Evolutionary conservation across 345 rosid species (phyloP), one percentile per base, ranked within the genome.

Genomic region (Lepidium sativum): DNA sequence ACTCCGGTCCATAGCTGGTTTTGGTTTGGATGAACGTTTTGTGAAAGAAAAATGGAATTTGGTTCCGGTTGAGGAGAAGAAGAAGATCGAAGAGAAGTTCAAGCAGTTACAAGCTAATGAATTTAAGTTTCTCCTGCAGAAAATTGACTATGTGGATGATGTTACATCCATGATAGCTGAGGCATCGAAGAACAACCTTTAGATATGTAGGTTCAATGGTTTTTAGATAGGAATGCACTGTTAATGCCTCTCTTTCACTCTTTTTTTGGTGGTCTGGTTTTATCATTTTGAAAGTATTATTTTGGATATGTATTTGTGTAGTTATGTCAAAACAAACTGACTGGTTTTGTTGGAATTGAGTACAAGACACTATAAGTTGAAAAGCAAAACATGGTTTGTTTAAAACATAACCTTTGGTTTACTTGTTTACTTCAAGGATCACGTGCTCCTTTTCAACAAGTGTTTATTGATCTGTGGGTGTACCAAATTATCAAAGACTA

Each of bases 401-500:
- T n/a, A n/a, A n/a, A n/a, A n/a, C n/a, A n/a, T n/a, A n/a, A n/a
- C n/a, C n/a, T n/a, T n/a, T n/a, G n/a, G n/a, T n/a, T n/a, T n/a
- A 49, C 49, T 59, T 66, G 21, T 71, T 43, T 59, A 39, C 14
- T 1, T 39, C 35, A 41, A 16, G 34, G 25, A 2, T 50, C 77
- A 66, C 63, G 57, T 66, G 68, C 51, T 27, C 59, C 58, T 63
- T 44, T 66, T 59, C 67, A 44, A 8, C 18, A 35, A 13, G 53
- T 20, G 10, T 27, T 6, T 71, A 25, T 67, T 67, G 77, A 73
- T 52, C 31, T 52, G 29, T 52, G 62, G 76, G 51, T 72, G 70
- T 64, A 71, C 65, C 75, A 21, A 56, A 63, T 60, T 42, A 27
- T 37, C 47, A 52, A 18, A 25, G 56, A 2, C 21, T 20, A 20